Conservation (phyloP, 169 alveolate species). For the Plasmodium coatneyi region DNA sequence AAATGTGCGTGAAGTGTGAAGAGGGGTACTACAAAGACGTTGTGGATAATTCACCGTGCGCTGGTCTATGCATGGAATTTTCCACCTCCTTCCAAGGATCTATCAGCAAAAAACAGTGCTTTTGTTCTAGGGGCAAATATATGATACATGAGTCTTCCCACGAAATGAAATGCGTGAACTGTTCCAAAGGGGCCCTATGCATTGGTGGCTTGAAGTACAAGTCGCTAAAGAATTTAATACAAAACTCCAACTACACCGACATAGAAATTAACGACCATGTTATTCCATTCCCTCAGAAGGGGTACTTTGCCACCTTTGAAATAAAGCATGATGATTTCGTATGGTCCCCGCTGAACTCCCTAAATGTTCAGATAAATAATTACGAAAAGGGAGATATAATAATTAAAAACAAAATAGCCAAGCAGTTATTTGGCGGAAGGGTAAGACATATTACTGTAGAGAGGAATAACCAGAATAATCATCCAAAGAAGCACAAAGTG, state of each 20-base stretch:
- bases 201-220: constrained; percentile 81
- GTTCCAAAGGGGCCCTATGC: constrained; percentile 83
- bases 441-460: constrained; percentile 4
- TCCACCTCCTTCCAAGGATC: constrained; percentile 86
- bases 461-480: not conserved
- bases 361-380: constrained; percentile 49
- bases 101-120: constrained; percentile 82
- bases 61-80: constrained; percentile 85
- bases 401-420: not conserved
- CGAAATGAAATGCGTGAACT: constrained; percentile 77
- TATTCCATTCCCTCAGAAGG: constrained; percentile 72
- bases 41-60: constrained; percentile 84
- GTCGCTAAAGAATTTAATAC: constrained; percentile 74
- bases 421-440: constrained; percentile 4
- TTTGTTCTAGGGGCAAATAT: constrained; percentile 82
- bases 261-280: constrained; percentile 63
- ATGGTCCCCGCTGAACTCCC: constrained; percentile 57
- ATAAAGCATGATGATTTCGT: constrained; percentile 53
- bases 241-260: constrained; percentile 64
- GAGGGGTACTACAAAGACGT: constrained; percentile 86
- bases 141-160: constrained; percentile 75
- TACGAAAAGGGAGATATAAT: constrained; percentile 30
- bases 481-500: not conserved
- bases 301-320: constrained; percentile 66
- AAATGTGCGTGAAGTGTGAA: constrained; percentile 79